phyloP scores from a whole-genome alignment of 495 filamentous ascomycete genomes.

The Talaromyces proteolyticus region DNA sequence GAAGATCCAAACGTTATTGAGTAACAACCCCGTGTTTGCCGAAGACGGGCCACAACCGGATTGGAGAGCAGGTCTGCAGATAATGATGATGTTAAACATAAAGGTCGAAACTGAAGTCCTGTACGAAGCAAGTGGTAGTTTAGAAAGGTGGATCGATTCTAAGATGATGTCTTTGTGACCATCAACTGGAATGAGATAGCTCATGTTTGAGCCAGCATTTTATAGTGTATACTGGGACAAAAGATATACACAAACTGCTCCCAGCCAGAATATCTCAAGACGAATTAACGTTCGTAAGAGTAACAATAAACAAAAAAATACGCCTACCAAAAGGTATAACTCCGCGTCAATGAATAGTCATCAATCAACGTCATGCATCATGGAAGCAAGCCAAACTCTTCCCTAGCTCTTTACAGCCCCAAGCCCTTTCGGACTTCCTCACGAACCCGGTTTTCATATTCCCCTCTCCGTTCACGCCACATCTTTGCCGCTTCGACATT shows the following conservation, averaged over 20 bases:
- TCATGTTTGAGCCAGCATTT: no score
- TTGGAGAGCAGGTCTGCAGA: conserved; percentile 65
- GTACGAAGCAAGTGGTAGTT: conserved; percentile 49
- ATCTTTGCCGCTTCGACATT: conserved; percentile 98
- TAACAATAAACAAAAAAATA: conserved; percentile 7
- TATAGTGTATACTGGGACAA: no score
- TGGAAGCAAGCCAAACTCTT: neutral
- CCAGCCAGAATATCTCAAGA: neutral
- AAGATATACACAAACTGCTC: neutral
- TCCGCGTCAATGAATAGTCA: neutral
- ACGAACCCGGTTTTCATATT: conserved; percentile 83
- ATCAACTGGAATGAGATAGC: neutral
- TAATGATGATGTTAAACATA: conserved; percentile 78
- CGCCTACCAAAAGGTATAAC: neutral
- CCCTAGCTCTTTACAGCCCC: conserved; percentile 31
- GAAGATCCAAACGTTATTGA: conserved; percentile 62
- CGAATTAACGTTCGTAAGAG: neutral
- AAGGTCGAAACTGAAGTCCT: conserved; percentile 90
- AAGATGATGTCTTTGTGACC: conserved; percentile 14
- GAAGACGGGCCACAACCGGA: conserved; percentile 43
- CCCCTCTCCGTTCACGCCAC: conserved; percentile 82
- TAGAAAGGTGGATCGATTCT: conserved; percentile 61
- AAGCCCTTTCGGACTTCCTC: conserved; percentile 69
- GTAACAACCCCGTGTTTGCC: conserved; percentile 39
- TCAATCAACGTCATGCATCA: neutral